Conservation (phyloP, 2,329 filamentous ascomycete genomes). For the Hymenoscyphus albidus region DNA sequence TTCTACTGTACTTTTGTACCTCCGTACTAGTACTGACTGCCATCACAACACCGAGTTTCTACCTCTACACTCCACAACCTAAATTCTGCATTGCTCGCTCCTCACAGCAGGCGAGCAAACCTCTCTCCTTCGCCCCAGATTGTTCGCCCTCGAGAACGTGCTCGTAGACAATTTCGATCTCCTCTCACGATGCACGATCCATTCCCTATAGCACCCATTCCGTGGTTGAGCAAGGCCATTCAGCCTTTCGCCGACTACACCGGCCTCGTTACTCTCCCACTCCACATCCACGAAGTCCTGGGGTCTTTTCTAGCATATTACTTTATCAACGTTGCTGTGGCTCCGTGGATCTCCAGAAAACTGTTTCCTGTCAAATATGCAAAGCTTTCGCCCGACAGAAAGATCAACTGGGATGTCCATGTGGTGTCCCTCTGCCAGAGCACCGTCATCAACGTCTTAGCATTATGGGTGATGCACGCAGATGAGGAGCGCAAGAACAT, state of each 20-base stretch:
- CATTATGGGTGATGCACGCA: constrained; percentile 67
- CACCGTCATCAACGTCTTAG: constrained; percentile 64
- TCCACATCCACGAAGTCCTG: constrained; percentile 75
- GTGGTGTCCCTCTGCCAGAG: constrained; percentile 81
- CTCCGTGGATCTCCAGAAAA: constrained; percentile 60
- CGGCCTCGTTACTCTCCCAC: constrained; percentile 61
- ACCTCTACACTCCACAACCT: not conserved
- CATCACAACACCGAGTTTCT: not conserved
- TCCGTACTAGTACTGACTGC: too few relatives aligned
- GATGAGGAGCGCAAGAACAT: constrained; percentile 67
- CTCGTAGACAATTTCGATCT: not conserved
- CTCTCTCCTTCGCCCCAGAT: not conserved
- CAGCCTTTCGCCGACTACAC: constrained; percentile 62
- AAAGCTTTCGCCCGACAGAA: constrained; percentile 56
- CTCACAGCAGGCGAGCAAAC: constrained; percentile 7
- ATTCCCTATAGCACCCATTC: constrained; percentile 58
- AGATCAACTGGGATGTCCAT: constrained; percentile 80
- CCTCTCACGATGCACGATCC: constrained; percentile 62
- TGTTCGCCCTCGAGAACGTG: not conserved
- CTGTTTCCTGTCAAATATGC: constrained; percentile 63
- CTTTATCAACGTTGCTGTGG: constrained; percentile 60
- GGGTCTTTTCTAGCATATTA: constrained; percentile 66
- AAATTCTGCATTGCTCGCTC: constrained; percentile 1
- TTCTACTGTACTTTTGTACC: not conserved
- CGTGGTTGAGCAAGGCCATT: constrained; percentile 48